Evolutionary conservation across 441 rosid species (phyloP).

Genomic region (Capsella rubella): DNA sequence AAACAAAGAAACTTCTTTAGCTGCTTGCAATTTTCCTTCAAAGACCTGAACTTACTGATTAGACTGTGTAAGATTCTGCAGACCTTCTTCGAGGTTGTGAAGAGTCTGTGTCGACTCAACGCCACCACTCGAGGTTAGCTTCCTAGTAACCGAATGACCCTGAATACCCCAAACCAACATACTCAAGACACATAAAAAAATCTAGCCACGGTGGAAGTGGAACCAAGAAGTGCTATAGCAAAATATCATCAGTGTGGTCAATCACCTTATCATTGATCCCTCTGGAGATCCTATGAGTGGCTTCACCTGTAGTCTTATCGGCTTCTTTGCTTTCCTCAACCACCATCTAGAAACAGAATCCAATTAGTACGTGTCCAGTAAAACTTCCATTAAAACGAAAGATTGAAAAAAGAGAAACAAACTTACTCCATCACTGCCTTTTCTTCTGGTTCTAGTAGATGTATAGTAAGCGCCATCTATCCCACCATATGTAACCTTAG

Average conservation of each 20-base stretch:
- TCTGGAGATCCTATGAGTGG: conserved; percentile 79
- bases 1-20: conserved; percentile 2
- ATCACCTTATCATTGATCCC: conserved; percentile 84
- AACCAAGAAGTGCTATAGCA: background rate
- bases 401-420: background rate
- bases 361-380: background rate
- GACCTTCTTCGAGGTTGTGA: conserved; percentile 83
- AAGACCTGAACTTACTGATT: conserved; percentile 16
- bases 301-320: conserved; percentile 77
- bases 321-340: conserved; percentile 90
- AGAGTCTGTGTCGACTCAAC: conserved; percentile 79
- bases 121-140: conserved; percentile 73
- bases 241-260: conserved; percentile 2
- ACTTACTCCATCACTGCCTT: conserved; percentile 77
- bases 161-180: conserved; percentile 37
- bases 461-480: conserved; percentile 85
- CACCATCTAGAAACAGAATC: conserved; percentile 53
- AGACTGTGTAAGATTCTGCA: conserved; percentile 12
- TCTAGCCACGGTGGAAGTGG: background rate
- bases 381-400: background rate
- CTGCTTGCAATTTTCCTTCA: background rate
- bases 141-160: conserved; percentile 88
- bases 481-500: conserved; percentile 81
- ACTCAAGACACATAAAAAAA: background rate
- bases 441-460: conserved; percentile 63